Percentiles rank a stretch among this genome's conserved stretches.
phyloP scores from a whole-genome alignment of 257 asterid genomes.

The Striga asiatica region DNA sequence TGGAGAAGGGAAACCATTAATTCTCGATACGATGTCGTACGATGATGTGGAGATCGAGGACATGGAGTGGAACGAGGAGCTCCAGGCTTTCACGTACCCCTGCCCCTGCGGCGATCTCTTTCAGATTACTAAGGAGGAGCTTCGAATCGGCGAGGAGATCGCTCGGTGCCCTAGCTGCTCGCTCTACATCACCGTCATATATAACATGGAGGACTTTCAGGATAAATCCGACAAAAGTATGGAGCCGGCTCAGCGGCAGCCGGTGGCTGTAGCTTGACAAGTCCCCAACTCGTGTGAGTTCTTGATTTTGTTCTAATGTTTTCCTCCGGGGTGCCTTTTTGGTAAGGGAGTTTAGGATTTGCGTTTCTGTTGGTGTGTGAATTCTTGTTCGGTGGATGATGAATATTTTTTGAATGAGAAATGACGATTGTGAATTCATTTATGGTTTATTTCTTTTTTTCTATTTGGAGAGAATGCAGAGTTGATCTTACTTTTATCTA shows the following conservation, averaged over 20 bases:
- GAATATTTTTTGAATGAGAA: no score
- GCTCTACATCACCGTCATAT: slow-evolving; percentile 72
- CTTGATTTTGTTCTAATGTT: not conserved
- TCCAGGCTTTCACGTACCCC: slow-evolving; percentile 73
- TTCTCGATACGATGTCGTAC: slow-evolving; percentile 59
- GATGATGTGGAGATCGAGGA: slow-evolving; percentile 97
- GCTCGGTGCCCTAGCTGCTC: slow-evolving; percentile 95
- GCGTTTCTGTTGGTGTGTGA: no score
- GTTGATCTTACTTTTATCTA: no score
- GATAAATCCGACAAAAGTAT: slow-evolving; percentile 33
- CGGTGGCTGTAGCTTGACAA: slow-evolving; percentile 65
- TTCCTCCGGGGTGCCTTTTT: no score
- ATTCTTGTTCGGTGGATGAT: no score
- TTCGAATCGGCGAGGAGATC: slow-evolving; percentile 76
- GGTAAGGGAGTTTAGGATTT: no score
- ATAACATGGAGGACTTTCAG: slow-evolving; percentile 69
- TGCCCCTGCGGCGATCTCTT: slow-evolving; percentile 95
- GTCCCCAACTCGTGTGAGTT: not conserved
- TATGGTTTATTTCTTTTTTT: no score
- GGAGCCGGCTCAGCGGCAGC: slow-evolving; percentile 46
- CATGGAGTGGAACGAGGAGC: slow-evolving; percentile 92
- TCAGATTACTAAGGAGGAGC: slow-evolving; percentile 77
- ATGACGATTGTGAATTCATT: no score
- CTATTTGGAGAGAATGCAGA: no score
- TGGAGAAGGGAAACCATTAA: slow-evolving; percentile 11